Base-by-base conservation (phyloP, 306 rosid genomes). In the Glycine tomentella region DNA sequence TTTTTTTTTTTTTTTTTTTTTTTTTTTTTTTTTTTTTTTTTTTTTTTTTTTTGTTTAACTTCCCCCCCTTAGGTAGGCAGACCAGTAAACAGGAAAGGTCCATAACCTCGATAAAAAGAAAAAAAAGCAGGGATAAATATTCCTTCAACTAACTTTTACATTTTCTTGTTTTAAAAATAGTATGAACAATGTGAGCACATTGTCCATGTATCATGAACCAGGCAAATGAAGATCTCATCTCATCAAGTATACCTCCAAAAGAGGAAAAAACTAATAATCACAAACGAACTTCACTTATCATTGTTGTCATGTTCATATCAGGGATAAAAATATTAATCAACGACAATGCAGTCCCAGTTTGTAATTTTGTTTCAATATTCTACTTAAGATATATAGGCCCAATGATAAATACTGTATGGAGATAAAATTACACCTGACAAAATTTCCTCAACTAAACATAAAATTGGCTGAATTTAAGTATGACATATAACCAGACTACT, bases 401-500 rank as follows among this genome's bases (percentile, higher is more conserved):
- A 8, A 61, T 4, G 42, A 66, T 55, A 80, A 25, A 81, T 31
- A 65, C 42, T 79, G 20, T 34, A 40, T 33, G 45, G 55, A 48
- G 81, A 75, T 7, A 75, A 76, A 42, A 44, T 8, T 11, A 45
- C 17, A 77, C 50, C 25, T 45, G 70, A 65, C 62, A 73, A 25
- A 25, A 13, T 15, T 40, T 46, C 12, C 42, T 55, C 14, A 75
- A 62, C 16, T 38, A 55, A 40, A 48, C 78, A 45, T 56, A 67
- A 64, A 59, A 69, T 9, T 36, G 51, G 61, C 46, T n/a, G 52
- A 50, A 68, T 59, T 77, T 17, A 48, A 56, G 73, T 36, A 67
- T 57, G 77, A 49, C 51, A 74, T 68, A 74, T 63, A 80, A 81
- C 75, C 76, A 42, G 61, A 52, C 74, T 12, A 81, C 8, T 3